phyloP scores from a whole-genome alignment of 495 filamentous ascomycete genomes.

The Talaromyces proteolyticus region DNA sequence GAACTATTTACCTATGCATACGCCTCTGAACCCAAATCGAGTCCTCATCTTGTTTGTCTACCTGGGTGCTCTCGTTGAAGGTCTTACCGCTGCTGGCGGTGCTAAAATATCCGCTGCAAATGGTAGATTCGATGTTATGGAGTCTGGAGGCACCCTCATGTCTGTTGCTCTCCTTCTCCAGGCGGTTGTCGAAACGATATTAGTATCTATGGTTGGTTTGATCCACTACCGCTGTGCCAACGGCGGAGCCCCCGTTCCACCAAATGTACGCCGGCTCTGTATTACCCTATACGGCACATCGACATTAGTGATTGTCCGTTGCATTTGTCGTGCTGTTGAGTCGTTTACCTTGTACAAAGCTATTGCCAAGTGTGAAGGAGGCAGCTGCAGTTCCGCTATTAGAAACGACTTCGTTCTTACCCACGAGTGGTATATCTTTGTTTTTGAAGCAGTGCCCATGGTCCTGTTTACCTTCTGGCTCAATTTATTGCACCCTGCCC shows the following conservation, averaged over 20 bases:
- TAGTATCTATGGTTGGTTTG: slow-evolving; percentile 25
- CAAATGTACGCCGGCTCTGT: slow-evolving; percentile 28
- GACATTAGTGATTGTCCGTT: slow-evolving; percentile 26
- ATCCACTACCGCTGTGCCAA: slow-evolving; percentile 23
- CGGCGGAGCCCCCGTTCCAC: slow-evolving; percentile 13
- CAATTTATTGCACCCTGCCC: slow-evolving; percentile 29
- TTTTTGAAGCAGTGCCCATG: slow-evolving; percentile 32
- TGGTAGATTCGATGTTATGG: slow-evolving; percentile 11
- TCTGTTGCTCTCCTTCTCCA: slow-evolving; percentile 28
- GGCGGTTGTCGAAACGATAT: slow-evolving; percentile 23
- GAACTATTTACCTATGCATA: slow-evolving; percentile 35
- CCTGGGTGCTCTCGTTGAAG: slow-evolving; percentile 28
- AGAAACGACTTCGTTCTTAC: slow-evolving; percentile 16
- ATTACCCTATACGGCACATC: slow-evolving; percentile 35
- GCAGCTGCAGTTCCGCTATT: slow-evolving; percentile 19
- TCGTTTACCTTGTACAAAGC: slow-evolving; percentile 18
- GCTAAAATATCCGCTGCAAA: slow-evolving; percentile 25
- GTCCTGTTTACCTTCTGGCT: slow-evolving; percentile 33
- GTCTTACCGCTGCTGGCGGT: slow-evolving; percentile 29
- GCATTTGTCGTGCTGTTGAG: slow-evolving; percentile 32
- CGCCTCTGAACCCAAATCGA: slow-evolving; percentile 32
- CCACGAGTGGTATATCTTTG: slow-evolving; percentile 35
- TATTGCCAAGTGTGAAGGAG: slow-evolving; percentile 10
- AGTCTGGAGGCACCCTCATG: slow-evolving; percentile 24
- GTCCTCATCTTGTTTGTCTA: slow-evolving; percentile 29